Conservation (phyloP, 2,329 filamentous ascomycete species). For the Phoma sp. region DNA sequence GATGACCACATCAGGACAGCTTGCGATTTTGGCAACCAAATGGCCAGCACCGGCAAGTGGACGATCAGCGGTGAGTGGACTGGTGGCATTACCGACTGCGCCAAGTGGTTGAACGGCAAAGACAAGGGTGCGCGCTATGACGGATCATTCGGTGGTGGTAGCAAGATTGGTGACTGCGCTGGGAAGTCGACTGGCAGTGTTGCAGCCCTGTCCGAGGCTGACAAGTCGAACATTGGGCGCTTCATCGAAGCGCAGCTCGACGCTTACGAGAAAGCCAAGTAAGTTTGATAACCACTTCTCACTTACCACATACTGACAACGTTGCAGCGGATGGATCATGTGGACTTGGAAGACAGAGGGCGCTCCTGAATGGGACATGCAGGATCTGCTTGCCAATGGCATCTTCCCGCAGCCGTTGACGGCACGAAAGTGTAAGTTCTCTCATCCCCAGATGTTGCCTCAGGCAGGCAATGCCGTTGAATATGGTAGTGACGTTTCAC, state of each 20-base stretch:
- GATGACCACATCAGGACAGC: slow-evolving; percentile 52
- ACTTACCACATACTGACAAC: background rate
- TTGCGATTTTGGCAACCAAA: slow-evolving; percentile 55
- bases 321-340: slow-evolving; percentile 55
- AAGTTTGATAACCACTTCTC: background rate
- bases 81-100: slow-evolving; percentile 57
- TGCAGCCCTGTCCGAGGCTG: slow-evolving; percentile 49
- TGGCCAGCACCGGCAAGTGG: slow-evolving; percentile 56
- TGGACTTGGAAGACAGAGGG: slow-evolving; percentile 61
- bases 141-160: slow-evolving; percentile 48
- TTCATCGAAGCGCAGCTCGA: slow-evolving; percentile 59
- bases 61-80: slow-evolving; percentile 59
- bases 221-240: slow-evolving; percentile 53
- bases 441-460: slow-evolving; percentile 1
- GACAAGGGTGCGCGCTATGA: slow-evolving; percentile 57
- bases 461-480: background rate
- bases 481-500: slow-evolving; percentile 25
- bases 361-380: slow-evolving; percentile 59
- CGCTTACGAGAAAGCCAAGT: slow-evolving; percentile 55
- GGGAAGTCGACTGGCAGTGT: slow-evolving; percentile 56
- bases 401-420: slow-evolving; percentile 59
- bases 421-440: slow-evolving; percentile 47
- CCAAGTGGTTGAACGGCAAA: slow-evolving; percentile 58
- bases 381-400: slow-evolving; percentile 52
- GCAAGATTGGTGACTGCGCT: slow-evolving; percentile 53